Evolutionary conservation across 805 yeast genomes (phyloP).

Genomic region (Komagataella ulmi): DNA sequence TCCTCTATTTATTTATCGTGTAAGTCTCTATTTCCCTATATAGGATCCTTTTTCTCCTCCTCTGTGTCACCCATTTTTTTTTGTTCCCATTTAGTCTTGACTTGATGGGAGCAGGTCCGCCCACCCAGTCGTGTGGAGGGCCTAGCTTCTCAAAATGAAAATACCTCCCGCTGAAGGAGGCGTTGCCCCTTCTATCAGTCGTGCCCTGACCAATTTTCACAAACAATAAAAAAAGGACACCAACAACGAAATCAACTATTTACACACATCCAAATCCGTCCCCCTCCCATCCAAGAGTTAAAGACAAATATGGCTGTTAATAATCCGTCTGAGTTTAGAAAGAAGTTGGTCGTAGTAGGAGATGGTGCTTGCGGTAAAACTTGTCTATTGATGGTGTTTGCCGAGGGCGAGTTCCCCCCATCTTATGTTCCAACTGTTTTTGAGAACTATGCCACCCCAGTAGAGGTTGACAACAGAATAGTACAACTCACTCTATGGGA

Average conservation of each 20-base stretch:
- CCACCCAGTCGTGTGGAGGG: background rate
- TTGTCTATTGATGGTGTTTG: constrained; percentile 74
- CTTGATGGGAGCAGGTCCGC: too few relatives aligned
- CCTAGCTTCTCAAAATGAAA: background rate
- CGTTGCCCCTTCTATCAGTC: background rate
- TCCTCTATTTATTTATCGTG: too few relatives aligned
- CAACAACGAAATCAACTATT: background rate
- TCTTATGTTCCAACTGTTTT: constrained; percentile 94
- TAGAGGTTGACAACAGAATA: constrained; percentile 79
- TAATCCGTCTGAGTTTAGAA: constrained; percentile 33
- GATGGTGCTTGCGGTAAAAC: constrained; percentile 98
- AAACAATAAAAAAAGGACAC: background rate
- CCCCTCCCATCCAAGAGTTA: background rate
- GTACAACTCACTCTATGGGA: constrained; percentile 95
- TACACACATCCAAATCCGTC: background rate
- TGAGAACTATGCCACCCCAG: constrained; percentile 96
- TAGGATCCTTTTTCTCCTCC: too few relatives aligned
- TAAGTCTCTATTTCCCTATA: too few relatives aligned
- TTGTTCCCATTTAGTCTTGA: too few relatives aligned
- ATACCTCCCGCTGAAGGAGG: background rate
- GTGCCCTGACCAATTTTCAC: background rate
- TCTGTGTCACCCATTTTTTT: too few relatives aligned
- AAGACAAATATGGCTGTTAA: background rate
- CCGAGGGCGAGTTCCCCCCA: constrained; percentile 86
- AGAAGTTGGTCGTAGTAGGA: constrained; percentile 88